These are phyloP conservation scores for Blastobotrys capitulatus DNA, from an alignment of 1,139 yeast genomes.

Conservation along the genomic window DNA sequence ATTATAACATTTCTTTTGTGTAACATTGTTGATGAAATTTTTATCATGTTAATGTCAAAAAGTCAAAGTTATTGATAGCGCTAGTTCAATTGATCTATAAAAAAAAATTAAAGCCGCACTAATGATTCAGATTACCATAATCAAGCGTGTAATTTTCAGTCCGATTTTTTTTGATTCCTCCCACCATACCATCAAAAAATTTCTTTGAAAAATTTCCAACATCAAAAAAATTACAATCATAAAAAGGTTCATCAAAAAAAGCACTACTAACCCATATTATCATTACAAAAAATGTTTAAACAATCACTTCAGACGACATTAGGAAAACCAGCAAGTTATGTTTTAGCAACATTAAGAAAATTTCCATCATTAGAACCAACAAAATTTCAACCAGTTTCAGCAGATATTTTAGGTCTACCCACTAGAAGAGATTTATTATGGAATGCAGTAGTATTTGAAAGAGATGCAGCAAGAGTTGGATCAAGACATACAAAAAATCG, in stretches of 20 bases:
- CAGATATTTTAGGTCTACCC: conserved; percentile 62
- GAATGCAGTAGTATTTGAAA: conserved; percentile 91
- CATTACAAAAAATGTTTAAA: neutral
- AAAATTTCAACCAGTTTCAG: conserved; percentile 67
- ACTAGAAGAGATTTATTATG: conserved; percentile 86
- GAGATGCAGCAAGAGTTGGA: conserved; percentile 85
- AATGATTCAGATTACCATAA: neutral
- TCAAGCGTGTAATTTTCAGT: neutral
- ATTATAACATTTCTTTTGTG: too few relatives aligned
- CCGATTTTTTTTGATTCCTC: neutral
- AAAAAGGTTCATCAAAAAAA: neutral
- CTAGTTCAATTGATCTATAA: too few relatives aligned
- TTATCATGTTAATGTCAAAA: too few relatives aligned
- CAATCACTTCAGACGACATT: neutral
- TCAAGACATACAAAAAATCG: conserved; percentile 82
- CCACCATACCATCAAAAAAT: neutral
- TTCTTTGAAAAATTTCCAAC: neutral
- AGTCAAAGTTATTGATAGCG: too few relatives aligned
- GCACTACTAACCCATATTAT: neutral
- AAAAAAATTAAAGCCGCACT: too few relatives aligned
- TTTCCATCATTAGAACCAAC: conserved; percentile 91
- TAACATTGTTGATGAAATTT: too few relatives aligned
- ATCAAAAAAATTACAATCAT: neutral
- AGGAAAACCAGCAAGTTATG: conserved; percentile 58
- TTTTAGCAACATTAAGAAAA: conserved; percentile 71